phyloP scores from a whole-genome alignment of 495 filamentous ascomycete species.

The Podospora bellae-mahoneyi region DNA sequence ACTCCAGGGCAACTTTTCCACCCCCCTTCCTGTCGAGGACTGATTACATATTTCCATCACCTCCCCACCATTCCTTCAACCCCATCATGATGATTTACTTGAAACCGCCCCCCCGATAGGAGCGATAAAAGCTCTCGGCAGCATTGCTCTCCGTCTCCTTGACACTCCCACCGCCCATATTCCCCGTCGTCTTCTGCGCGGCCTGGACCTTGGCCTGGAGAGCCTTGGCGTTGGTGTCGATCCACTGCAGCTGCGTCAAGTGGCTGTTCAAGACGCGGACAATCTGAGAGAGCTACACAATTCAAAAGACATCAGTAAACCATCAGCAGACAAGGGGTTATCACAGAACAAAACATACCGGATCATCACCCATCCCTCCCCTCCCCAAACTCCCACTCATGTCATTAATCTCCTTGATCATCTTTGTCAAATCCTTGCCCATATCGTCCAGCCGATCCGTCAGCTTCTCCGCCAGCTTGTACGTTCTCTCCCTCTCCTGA shows the following conservation, averaged over 20 bases:
- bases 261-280: constrained; percentile 92
- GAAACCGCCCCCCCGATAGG: constrained; percentile 59
- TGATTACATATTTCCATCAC: neutral
- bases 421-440: constrained; percentile 83
- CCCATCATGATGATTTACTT: constrained; percentile 9
- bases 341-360: constrained; percentile 57
- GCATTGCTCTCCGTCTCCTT: constrained; percentile 60
- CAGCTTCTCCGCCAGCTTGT: constrained; percentile 86
- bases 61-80: neutral
- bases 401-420: constrained; percentile 97
- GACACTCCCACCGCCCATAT: constrained; percentile 55
- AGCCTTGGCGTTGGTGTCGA: constrained; percentile 78
- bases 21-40: neutral
- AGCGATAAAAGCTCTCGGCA: constrained; percentile 78
- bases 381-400: constrained; percentile 80
- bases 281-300: constrained; percentile 76
- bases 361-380: constrained; percentile 84
- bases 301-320: too few species aligned
- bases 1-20: neutral
- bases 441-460: constrained; percentile 83
- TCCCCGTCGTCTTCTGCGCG: constrained; percentile 71
- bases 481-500: constrained; percentile 90
- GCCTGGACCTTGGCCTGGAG: constrained; percentile 73
- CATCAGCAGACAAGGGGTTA: too few species aligned
- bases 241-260: constrained; percentile 80